These are phyloP conservation scores for Stephanodiscus minutulus DNA, from an alignment of 108 stramenopile species.

Conservation along the genomic window DNA sequence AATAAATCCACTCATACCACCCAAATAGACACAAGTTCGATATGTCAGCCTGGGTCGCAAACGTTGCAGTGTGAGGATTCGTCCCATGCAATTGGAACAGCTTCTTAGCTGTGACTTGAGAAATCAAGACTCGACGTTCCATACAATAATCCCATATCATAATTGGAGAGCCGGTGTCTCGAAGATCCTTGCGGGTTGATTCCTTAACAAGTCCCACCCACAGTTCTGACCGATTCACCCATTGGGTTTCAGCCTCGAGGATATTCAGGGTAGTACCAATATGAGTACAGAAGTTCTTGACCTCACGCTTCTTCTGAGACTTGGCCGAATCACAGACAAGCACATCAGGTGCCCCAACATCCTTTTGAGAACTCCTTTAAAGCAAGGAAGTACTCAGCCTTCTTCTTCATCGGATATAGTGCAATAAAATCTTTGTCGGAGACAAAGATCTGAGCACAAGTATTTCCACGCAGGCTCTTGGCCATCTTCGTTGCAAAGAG, in stretches of 20 bases:
- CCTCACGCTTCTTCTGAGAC: not conserved
- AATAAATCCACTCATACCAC: conserved; percentile 57
- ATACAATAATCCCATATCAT: conserved; percentile 53
- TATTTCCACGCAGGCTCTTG: too few species aligned
- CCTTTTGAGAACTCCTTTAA: conserved; percentile 2
- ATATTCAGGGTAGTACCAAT: conserved; percentile 39
- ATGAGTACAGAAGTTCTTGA: not conserved
- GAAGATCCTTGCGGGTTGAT: conserved; percentile 39
- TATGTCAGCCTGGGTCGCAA: conserved; percentile 40
- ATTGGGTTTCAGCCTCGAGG: conserved; percentile 34
- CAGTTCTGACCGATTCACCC: conserved; percentile 44
- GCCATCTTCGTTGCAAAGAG: too few species aligned
- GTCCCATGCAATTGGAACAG: conserved; percentile 37
- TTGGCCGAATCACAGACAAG: not conserved
- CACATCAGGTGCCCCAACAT: not conserved
- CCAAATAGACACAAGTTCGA: conserved; percentile 41
- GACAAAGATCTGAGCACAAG: not conserved
- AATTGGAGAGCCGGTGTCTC: conserved; percentile 17
- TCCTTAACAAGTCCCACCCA: conserved; percentile 44
- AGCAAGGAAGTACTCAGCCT: not conserved
- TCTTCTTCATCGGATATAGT: not conserved
- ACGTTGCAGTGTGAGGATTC: conserved; percentile 32
- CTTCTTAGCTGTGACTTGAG: conserved; percentile 24
- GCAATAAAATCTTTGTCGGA: not conserved
- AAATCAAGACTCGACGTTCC: conserved; percentile 42